Percentiles rank a stretch among this genome's conserved stretches.
phyloP scores from a whole-genome alignment of 306 rosid species.

The Malus sieversii region DNA sequence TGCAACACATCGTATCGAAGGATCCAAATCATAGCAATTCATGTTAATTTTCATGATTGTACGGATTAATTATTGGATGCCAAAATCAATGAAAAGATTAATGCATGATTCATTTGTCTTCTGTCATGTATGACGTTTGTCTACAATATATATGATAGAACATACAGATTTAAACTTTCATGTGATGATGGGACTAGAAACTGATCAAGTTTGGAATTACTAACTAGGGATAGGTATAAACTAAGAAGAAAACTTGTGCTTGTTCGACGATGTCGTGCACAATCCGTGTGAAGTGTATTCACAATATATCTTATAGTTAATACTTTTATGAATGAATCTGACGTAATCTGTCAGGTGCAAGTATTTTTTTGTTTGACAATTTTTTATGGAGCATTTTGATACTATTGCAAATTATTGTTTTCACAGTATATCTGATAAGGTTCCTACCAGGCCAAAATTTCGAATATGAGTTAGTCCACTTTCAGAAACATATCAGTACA shows the following conservation, averaged over 20 bases:
- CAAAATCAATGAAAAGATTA: constrained; percentile 23
- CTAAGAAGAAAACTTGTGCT: neutral
- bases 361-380: neutral
- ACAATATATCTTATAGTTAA: neutral
- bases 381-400: neutral
- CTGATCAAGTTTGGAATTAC: neutral
- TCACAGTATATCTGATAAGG: neutral
- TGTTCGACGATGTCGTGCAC: neutral
- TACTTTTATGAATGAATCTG: neutral
- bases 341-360: neutral
- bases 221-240: neutral
- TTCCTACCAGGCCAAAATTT: neutral
- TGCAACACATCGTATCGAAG: constrained; percentile 13
- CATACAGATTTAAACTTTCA: neutral
- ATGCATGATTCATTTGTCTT: neutral
- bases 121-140: too few relatives aligned
- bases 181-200: neutral
- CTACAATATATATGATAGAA: neutral
- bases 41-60: constrained; percentile 26
- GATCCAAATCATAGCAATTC: neutral
- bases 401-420: neutral
- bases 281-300: neutral
- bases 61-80: neutral
- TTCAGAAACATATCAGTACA: neutral
- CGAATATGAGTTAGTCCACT: neutral